phyloP scores from a whole-genome alignment of 2,329 filamentous ascomycete genomes.

The Leptographium flavum region DNA sequence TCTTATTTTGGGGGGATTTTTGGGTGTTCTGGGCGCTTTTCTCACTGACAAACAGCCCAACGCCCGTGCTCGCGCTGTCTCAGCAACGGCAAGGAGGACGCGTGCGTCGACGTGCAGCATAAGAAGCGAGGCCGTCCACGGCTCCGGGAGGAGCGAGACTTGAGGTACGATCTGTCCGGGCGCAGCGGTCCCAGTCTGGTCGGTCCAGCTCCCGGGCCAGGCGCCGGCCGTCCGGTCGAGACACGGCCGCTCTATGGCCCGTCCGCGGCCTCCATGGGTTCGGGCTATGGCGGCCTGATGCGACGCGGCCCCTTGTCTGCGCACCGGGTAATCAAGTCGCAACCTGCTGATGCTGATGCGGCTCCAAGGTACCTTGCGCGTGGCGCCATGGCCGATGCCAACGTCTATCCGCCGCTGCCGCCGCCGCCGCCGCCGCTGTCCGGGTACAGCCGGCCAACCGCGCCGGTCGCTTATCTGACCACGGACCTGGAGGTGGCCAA shows the following conservation, averaged over 20 bases:
- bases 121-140: constrained; percentile 72
- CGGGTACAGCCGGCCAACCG: constrained; percentile 25
- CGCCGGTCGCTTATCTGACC: constrained; percentile 44
- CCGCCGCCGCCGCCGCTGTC: constrained; percentile 28
- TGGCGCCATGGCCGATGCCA: constrained; percentile 31
- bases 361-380: constrained; percentile 36
- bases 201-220: too few species aligned
- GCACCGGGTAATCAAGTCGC: constrained; percentile 40
- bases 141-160: constrained; percentile 56
- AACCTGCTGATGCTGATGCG: constrained; percentile 33
- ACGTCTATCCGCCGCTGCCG: constrained; percentile 33
- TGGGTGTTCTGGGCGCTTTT: too few species aligned
- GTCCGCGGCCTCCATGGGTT: constrained; percentile 25
- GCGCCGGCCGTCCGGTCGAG: constrained; percentile 30
- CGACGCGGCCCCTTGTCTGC: constrained; percentile 25
- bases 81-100: constrained; percentile 65
- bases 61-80: constrained; percentile 66
- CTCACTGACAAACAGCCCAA: constrained; percentile 38
- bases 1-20: too few species aligned
- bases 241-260: constrained; percentile 30
- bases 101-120: constrained; percentile 71
- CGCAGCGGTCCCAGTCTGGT: constrained; percentile 27
- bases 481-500: constrained; percentile 44
- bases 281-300: constrained; percentile 31
- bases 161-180: constrained; percentile 36